Evolutionary conservation across 805 yeast genomes (phyloP), one percentile per base, ranked within the genome.

Genomic region (Candida hispaniensis): DNA sequence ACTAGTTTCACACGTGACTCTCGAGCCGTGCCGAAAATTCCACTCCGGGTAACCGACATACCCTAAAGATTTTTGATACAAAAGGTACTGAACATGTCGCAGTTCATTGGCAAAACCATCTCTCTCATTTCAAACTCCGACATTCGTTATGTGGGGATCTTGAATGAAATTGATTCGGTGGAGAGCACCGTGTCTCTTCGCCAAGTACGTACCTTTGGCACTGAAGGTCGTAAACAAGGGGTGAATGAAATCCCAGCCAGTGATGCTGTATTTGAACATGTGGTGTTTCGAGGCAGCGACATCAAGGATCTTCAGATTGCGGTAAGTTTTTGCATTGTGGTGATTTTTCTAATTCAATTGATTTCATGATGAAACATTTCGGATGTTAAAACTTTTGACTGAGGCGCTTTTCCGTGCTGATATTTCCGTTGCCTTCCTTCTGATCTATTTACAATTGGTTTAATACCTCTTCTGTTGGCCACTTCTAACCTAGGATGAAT

Each of bases 61-160:
- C 22, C 8, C 22, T 19, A 8, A n/a, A 19, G n/a, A 19, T 19
- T 19, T 8, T 19, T 19, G 22, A n/a, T n/a, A 19, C 8, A 19
- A 19, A 19, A n/a, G 22, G n/a, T 8, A 19, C 8, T 19, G 8
- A 19, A 7, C 25, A 91, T 91, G 97, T 78, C 96, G 28, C 85
- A 85, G 52, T 86, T 78, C 58, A 79, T 85, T 46, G 97, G 97
- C 7, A 82, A 82, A 55, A 77, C 88, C 34, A 82, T 85, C 47
- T 74, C 91, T 15, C 65, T 83, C 54, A 70, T 79, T 44, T 77
- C 93, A 40, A 73, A 71, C 52, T 75, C 79, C 48, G 82, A 81
- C 22, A 75, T 80, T 42, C 67, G 94, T 44, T 88, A 88, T 53
- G 91, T 83, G 40, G 98, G 98, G 18, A 61, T 71, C n/a, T 67